phyloP scores from a whole-genome alignment of 352 stramenopile genomes.

The Phytophthora europaea region DNA sequence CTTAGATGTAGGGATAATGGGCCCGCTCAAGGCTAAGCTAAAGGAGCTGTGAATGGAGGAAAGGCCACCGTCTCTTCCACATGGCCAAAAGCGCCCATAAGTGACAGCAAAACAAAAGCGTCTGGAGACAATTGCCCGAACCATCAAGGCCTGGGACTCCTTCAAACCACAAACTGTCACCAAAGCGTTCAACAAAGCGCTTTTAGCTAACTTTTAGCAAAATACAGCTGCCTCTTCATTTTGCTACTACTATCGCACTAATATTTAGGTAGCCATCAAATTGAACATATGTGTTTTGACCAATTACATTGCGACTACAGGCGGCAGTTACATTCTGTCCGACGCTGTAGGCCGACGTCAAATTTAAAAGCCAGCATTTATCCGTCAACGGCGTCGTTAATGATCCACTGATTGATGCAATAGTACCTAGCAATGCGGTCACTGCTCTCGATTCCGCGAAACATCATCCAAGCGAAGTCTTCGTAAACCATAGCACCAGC shows the following conservation, averaged over 20 bases:
- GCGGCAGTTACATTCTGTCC: constrained; percentile 7
- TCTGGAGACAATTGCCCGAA: constrained; percentile 11
- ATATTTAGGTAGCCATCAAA: background rate
- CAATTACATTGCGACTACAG: background rate
- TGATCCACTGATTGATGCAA: too few relatives aligned
- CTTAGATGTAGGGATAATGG: constrained; percentile 12
- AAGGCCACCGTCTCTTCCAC: background rate
- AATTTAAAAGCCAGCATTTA: too few relatives aligned
- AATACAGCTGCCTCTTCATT: constrained; percentile 24
- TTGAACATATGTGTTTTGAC: background rate
- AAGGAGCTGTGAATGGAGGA: constrained; percentile 7
- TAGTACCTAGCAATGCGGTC: too few relatives aligned
- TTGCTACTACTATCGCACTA: background rate
- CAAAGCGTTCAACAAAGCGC: constrained; percentile 23
- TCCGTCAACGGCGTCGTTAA: too few relatives aligned
- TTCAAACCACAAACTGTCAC: constrained; percentile 14
- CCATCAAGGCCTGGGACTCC: constrained; percentile 16
- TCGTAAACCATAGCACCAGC: too few relatives aligned
- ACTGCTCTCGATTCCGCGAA: too few relatives aligned
- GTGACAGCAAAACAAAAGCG: constrained; percentile 12
- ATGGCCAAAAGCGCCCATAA: background rate
- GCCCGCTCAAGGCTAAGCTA: constrained; percentile 10
- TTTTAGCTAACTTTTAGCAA: constrained; percentile 17
- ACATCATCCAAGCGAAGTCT: too few relatives aligned
- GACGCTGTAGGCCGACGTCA: too few relatives aligned